phyloP scores from a whole-genome alignment of 202 grass and related monocot genomes.

The Elaeis oleifera region DNA sequence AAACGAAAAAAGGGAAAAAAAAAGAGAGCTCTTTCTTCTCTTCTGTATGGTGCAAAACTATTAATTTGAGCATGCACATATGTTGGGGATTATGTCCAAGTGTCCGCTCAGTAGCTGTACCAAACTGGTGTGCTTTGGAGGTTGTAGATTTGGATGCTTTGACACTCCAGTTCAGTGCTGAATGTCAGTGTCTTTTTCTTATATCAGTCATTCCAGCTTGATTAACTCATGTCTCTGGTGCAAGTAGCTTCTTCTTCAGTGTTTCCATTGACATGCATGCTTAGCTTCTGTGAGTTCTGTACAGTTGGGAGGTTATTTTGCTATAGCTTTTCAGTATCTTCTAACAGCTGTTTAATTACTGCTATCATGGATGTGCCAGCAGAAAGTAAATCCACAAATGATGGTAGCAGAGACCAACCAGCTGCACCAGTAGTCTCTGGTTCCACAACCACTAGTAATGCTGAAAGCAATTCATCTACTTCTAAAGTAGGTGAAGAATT shows the following conservation, averaged over 20 bases:
- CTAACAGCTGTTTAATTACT: slow-evolving; percentile 8
- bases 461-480: slow-evolving; percentile 71
- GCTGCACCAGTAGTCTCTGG: slow-evolving; percentile 51
- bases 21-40: no score
- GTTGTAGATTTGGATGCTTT: no score
- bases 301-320: slow-evolving; percentile 5
- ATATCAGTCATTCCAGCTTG: no score
- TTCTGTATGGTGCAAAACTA: no score
- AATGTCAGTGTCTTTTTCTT: no score
- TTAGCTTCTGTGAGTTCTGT: slow-evolving; percentile 7
- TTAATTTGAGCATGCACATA: no score
- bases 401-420: slow-evolving; percentile 49
- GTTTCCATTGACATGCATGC: neutral
- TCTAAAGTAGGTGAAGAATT: slow-evolving; percentile 82
- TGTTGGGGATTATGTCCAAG: no score
- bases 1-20: no score
- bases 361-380: slow-evolving; percentile 34
- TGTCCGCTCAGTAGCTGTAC: no score
- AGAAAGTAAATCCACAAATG: slow-evolving; percentile 63
- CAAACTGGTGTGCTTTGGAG: no score
- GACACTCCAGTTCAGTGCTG: no score
- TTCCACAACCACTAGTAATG: slow-evolving; percentile 79
- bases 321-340: slow-evolving; percentile 3
- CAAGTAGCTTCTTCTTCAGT: neutral
- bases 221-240: no score